Conservation (phyloP, 345 rosid genomes). For the Populus ilicifolia region DNA sequence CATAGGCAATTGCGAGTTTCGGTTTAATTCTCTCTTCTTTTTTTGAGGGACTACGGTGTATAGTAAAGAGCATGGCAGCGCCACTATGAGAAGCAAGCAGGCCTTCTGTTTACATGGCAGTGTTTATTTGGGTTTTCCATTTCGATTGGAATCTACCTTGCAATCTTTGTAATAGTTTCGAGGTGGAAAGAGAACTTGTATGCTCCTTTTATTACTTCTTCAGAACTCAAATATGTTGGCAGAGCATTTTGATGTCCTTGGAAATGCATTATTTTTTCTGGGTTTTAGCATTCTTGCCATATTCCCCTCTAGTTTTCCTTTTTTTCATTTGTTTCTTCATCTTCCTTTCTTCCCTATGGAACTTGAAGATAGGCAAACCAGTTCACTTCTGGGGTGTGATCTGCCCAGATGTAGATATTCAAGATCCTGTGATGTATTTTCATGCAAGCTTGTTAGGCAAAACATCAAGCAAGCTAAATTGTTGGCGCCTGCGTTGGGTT, state of each 20-base stretch:
- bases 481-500: too few species aligned
- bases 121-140: neutral
- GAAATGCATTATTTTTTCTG: neutral
- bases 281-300: neutral
- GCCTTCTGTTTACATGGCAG: neutral
- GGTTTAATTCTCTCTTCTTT: neutral
- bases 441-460: too few species aligned
- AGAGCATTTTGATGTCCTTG: neutral
- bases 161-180: neutral
- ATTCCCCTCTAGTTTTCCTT: neutral
- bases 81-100: neutral
- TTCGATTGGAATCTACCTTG: neutral
- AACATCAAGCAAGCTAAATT: too few species aligned
- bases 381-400: too few species aligned
- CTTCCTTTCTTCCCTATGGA: neutral
- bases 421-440: too few species aligned
- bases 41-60: neutral
- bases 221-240: neutral
- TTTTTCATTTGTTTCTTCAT: neutral
- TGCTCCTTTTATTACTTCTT: neutral
- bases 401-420: too few species aligned
- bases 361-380: too few species aligned
- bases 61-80: conserved; percentile 9
- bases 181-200: neutral
- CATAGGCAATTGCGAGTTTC: neutral